A percentile compares a stretch with the other conserved stretches of the same genome.
Conservation (phyloP, 2,329 filamentous ascomycete genomes). For the Colletotrichum trifolii region DNA sequence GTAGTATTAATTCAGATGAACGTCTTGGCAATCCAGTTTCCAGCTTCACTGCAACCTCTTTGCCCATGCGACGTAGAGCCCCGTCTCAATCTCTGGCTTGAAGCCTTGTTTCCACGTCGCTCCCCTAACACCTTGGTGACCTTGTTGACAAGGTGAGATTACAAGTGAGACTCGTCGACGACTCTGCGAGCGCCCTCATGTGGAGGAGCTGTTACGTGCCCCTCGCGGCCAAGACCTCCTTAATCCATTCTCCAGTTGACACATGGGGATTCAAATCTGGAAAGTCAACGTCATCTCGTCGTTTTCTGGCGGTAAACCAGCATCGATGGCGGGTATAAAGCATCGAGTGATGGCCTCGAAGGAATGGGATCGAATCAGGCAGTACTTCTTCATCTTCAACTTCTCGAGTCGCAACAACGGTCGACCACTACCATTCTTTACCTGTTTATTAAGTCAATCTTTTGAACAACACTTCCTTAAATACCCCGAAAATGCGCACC, state of each 20-base stretch:
- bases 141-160: neutral
- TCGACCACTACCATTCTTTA: neutral
- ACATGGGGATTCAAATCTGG: neutral
- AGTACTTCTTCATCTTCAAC: neutral
- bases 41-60: slow-evolving; percentile 12
- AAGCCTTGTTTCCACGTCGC: too few relatives aligned
- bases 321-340: slow-evolving; percentile 9
- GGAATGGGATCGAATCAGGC: too few relatives aligned
- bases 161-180: slow-evolving; percentile 3
- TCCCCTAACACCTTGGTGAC: neutral
- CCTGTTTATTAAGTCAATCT: neutral
- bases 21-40: neutral
- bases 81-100: too few relatives aligned
- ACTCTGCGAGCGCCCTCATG: neutral
- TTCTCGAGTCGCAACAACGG: neutral
- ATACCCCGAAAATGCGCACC: slow-evolving; percentile 5
- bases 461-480: neutral
- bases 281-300: too few relatives aligned
- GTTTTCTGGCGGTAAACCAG: neutral
- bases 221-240: slow-evolving; percentile 28
- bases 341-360: neutral
- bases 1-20: slow-evolving; percentile 9
- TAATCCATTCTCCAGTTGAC: slow-evolving; percentile 9
- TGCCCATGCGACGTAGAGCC: too few relatives aligned
- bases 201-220: slow-evolving; percentile 10